Evolutionary conservation across 768 basidiomycete species (phyloP).

Genomic region (Rhodocollybia butyracea): DNA sequence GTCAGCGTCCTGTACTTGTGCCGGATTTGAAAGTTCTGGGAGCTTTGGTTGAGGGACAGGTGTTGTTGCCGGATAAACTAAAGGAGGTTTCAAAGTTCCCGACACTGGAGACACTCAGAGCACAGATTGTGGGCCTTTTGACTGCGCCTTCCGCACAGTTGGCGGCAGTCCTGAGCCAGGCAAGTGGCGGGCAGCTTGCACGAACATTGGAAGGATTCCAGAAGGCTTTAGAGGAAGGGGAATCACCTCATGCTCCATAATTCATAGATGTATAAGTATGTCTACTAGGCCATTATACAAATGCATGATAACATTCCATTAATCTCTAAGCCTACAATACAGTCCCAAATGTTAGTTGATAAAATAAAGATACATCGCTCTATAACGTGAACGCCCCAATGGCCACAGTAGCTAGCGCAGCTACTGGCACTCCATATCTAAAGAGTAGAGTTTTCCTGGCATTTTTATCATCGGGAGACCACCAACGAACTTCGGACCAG

Average conservation of each 20-base stretch:
- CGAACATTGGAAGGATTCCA: conserved; percentile 76
- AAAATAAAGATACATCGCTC: neutral
- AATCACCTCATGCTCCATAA: conserved; percentile 1
- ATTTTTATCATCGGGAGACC: conserved; percentile 7
- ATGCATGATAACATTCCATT: neutral
- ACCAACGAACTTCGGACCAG: conserved; percentile 85
- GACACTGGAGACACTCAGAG: conserved; percentile 69
- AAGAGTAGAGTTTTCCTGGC: neutral
- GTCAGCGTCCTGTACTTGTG: conserved; percentile 45
- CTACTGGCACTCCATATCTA: conserved; percentile 3
- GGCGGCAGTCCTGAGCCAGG: conserved; percentile 63
- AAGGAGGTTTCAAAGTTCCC: conserved; percentile 71
- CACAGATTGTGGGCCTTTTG: conserved; percentile 83
- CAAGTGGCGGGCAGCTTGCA: conserved; percentile 66
- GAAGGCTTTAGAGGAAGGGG: conserved; percentile 56
- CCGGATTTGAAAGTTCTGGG: conserved; percentile 76
- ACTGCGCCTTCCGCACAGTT: conserved; percentile 73
- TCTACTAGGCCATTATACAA: too few relatives aligned
- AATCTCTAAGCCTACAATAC: neutral
- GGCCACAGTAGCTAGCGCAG: neutral
- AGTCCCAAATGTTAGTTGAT: neutral
- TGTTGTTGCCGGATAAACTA: conserved; percentile 60
- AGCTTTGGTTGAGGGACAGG: conserved; percentile 73
- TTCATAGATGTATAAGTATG: too few relatives aligned
- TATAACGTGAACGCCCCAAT: neutral